Evolutionary conservation across 2,329 filamentous ascomycete species (phyloP), one percentile per base, ranked within the genome.

Genomic region (Fusarium duplospermum): DNA sequence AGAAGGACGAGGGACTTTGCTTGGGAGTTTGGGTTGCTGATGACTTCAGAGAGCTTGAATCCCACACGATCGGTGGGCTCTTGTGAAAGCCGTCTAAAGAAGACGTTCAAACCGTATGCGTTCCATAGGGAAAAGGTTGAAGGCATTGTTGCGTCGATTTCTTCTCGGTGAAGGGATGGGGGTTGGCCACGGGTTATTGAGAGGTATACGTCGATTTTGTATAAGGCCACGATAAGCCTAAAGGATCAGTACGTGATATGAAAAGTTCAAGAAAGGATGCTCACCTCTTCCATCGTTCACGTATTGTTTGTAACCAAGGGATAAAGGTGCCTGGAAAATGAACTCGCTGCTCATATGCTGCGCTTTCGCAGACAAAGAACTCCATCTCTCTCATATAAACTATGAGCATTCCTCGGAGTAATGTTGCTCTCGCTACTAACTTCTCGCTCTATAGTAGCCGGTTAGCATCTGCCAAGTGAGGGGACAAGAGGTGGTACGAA

Each of bases 201-300:
- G 9, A 86, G 57, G 33, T 83, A 85, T 0, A 77, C 60, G 66
- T 86, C 85, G 29, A 86, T 74, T 62, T 85, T 85, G 64, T 83
- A 82, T 1, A 84, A 69, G 29, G 75, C 78, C 3, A 76, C 47
- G 3, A 81, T 79, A 9, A 85, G 62, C 58, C 84, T 86, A 11
- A 40, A 4, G 13, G 0, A 24, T 74, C 20, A 76, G 56, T 35
- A 0, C 3, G n/a, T 14, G 16, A 4, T 31, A 6, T 7, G 6
- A 1, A 6, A 50, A 18, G 14, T 6, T 11, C 13, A 8, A n/a
- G 3, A 11, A 29, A 10, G 2, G 4, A 3, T 0, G 52, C 33
- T 56, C 71, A 84, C 84, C 81, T 80, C 57, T 82, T 81, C 79
- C 83, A 83, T 8, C 78, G 72, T 42, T 83, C 83, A 1, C 74